Base-by-base conservation (phyloP, 2,329 filamentous ascomycete genomes). In the Ceratocystis alfenasii region DNA sequence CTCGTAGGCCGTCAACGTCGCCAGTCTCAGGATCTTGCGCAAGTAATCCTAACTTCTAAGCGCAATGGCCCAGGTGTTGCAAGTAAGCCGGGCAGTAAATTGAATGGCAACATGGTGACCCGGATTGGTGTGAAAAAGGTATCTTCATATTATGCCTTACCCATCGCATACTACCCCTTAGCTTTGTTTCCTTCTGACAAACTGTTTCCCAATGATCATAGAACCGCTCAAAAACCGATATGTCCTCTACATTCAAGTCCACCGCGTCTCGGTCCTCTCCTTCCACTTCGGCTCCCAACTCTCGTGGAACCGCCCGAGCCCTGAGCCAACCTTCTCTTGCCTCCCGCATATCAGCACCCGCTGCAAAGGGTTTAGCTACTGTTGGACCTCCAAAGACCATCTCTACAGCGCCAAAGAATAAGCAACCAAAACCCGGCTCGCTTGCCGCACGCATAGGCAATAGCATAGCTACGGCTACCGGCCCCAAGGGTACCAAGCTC, bases 101-200 rank as follows among this genome's bases (percentile, higher is more conserved):
- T 20, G 28, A 15, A 7, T n/a, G 55, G 12, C 28, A 59, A n/a
- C 15, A 17, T 91, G 63, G 84, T 88, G 65, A 88, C 86, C 75
- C 83, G 88, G 74, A 85, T 88, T 67, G 88, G 88, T 48, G 80
- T 91, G 62, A 84, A 83, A 71, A 91, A 91, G 83, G 85, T 85
- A 78, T 66, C 71, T 69, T 67, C 5, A 30, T 17, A 25, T 17
- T 22, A 22, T 53, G 62, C 45, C 15, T 20, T 44, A 8, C 22
- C 48, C 55, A 25, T 65, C 62, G 48, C 48, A 53, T 53, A 10
- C 65, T n/a, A 33, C 45, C 12, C n/a, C 8, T 12, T 41, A 8
- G 41, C 10, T 5, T 60, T 33, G 22, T 36, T 17, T 30, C 25
- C 1, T 41, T 28, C 61, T 62, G 50, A 67, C 30, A 46, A n/a